phyloP scores from a whole-genome alignment of 257 asterid species.

The Solanum pinnatisectum region DNA sequence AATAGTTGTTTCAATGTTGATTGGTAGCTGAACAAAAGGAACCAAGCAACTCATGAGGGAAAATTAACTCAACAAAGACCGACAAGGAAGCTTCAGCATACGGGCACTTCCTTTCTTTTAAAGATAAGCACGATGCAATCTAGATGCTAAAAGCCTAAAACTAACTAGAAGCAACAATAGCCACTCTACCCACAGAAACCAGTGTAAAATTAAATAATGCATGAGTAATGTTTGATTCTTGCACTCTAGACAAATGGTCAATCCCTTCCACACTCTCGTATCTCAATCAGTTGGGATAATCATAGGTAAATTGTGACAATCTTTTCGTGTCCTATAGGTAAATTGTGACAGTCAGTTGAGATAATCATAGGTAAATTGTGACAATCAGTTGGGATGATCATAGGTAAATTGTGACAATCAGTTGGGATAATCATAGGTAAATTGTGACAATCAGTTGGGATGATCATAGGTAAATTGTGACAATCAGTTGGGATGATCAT shows the following conservation, averaged over 20 bases:
- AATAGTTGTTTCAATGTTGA: slow-evolving; percentile 92
- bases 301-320: not conserved
- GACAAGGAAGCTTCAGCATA: not conserved
- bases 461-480: not conserved
- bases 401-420: no score
- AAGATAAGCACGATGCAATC: not conserved
- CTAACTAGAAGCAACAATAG: not conserved
- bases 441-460: no score
- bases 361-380: no score
- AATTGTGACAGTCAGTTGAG: no score
- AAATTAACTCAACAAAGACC: not conserved
- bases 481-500: not conserved
- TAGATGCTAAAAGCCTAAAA: not conserved
- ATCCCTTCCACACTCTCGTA: not conserved
- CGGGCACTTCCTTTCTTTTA: not conserved
- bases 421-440: no score
- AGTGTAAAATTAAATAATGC: not conserved
- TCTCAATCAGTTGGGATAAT: not conserved
- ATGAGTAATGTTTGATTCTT: not conserved
- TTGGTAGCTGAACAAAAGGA: slow-evolving; percentile 56
- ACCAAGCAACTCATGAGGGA: not conserved
- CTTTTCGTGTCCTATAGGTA: not conserved
- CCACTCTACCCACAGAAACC: not conserved
- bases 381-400: no score
- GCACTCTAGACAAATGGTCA: not conserved